phyloP scores from a whole-genome alignment of 192 early-diverging fungal species.

The Coemansia brasiliensis region DNA sequence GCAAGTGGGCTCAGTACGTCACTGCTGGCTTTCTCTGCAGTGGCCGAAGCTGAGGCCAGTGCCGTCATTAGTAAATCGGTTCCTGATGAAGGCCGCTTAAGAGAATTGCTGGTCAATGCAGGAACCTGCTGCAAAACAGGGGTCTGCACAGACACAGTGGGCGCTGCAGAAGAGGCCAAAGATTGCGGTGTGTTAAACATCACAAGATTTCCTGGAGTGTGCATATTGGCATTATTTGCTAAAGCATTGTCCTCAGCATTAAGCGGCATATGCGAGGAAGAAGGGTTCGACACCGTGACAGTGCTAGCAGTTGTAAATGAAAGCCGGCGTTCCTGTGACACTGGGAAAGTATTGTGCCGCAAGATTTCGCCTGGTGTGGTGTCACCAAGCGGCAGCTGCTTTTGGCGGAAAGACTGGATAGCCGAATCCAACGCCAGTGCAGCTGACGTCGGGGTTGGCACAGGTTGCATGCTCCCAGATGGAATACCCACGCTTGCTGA shows the following conservation, averaged over 20 bases:
- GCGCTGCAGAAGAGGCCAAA: background rate
- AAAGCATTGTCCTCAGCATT: constrained; percentile 6
- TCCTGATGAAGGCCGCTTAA: constrained; percentile 5
- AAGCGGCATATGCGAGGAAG: constrained; percentile 10
- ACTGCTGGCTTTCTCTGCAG: background rate
- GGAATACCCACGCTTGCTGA: constrained; percentile 9
- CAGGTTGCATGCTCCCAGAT: constrained; percentile 40
- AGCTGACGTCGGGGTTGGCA: constrained; percentile 30
- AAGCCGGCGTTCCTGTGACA: constrained; percentile 21
- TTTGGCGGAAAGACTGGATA: constrained; percentile 17
- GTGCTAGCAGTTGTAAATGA: constrained; percentile 9
- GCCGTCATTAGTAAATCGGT: constrained; percentile 2
- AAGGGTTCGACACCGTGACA: constrained; percentile 1
- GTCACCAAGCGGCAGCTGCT: constrained; percentile 10
- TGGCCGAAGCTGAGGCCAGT: background rate
- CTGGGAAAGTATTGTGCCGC: constrained; percentile 35
- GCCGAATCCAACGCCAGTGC: constrained; percentile 15
- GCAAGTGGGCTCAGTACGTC: background rate
- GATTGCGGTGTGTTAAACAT: constrained; percentile 6
- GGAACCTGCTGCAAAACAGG: background rate
- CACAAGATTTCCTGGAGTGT: constrained; percentile 5
- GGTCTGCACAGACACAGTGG: constrained; percentile 1
- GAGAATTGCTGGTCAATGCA: background rate
- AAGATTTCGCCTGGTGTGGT: constrained; percentile 5
- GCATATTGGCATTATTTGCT: constrained; percentile 16